Conservation (phyloP, 225 moss, liverwort and hornwort species). For the Rhytidiadelphus loreus region DNA sequence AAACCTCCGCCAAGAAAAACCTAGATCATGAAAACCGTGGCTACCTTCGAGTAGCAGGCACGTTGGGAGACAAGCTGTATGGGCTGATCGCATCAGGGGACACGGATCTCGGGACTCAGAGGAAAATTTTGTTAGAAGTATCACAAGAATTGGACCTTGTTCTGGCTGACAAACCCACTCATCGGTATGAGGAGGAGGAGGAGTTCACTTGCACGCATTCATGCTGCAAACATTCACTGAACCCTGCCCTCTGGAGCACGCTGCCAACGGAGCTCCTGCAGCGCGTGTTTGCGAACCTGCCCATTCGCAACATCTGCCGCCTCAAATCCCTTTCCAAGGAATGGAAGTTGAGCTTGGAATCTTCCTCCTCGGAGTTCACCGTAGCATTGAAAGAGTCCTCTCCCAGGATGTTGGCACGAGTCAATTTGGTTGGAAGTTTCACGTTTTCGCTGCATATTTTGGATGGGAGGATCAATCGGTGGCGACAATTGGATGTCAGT, state of each 20-base stretch:
- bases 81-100: not conserved
- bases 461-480: not conserved
- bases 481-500: not conserved
- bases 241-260: not conserved
- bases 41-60: not conserved
- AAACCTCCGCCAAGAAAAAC: not conserved
- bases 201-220: not conserved
- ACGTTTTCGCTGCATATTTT: not conserved
- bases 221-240: not conserved
- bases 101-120: not conserved
- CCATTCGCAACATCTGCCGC: not conserved
- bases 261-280: not conserved
- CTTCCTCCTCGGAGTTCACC: not conserved
- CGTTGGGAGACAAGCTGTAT: not conserved
- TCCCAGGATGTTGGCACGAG: not conserved
- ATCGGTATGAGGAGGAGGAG: not conserved
- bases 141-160: not conserved
- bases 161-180: not conserved
- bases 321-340: not conserved
- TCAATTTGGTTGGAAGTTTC: rapidly evolving
- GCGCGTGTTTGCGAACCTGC: not conserved
- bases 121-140: not conserved
- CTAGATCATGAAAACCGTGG: not conserved
- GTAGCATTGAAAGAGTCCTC: not conserved
- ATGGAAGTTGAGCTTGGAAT: not conserved